Evolutionary conservation across 805 yeast species (phyloP).

Genomic region (Zygosaccharomyces bailii): DNA sequence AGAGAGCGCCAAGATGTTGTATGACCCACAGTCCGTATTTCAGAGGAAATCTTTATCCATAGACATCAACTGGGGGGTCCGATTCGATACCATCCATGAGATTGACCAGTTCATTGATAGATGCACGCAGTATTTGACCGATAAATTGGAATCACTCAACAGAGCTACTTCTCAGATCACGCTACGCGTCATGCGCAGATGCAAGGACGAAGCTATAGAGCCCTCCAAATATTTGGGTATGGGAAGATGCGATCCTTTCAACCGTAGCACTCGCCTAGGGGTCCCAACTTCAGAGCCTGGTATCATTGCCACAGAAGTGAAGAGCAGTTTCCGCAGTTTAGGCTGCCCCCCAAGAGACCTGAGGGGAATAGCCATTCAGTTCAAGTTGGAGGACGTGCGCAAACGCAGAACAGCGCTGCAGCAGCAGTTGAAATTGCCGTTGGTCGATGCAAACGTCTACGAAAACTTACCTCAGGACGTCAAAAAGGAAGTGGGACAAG

Average conservation of each 20-base stretch:
- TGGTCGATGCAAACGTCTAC: conserved; percentile 18
- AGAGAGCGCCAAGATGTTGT: conserved; percentile 48
- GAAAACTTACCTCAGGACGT: conserved; percentile 17
- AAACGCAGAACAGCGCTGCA: conserved; percentile 16
- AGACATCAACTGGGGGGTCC: conserved; percentile 87
- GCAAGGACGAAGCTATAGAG: conserved; percentile 62
- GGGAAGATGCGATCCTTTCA: conserved; percentile 69
- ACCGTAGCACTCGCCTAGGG: conserved; percentile 59
- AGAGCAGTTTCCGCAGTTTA: conserved; percentile 52
- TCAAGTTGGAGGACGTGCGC: conserved; percentile 49
- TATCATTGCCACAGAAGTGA: conserved; percentile 55
- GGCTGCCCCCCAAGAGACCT: conserved; percentile 63
- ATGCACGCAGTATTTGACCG: conserved; percentile 56
- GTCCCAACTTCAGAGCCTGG: conserved; percentile 59
- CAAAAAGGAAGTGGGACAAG: conserved; percentile 17
- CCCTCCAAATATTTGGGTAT: conserved; percentile 81
- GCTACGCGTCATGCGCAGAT: conserved; percentile 62
- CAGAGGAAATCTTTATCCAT: conserved; percentile 76
- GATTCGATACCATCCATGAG: conserved; percentile 61
- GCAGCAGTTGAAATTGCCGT: conserved; percentile 37
- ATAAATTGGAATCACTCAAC: conserved; percentile 46
- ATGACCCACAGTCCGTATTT: conserved; percentile 44
- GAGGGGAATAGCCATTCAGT: conserved; percentile 73
- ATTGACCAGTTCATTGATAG: conserved; percentile 59
- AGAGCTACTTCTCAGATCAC: conserved; percentile 56